Percentiles rank a stretch among this genome's conserved stretches.
These are phyloP conservation scores for Fusarium pilosicola DNA, from an alignment of 2,329 filamentous ascomycete species.

Conservation along the genomic window DNA sequence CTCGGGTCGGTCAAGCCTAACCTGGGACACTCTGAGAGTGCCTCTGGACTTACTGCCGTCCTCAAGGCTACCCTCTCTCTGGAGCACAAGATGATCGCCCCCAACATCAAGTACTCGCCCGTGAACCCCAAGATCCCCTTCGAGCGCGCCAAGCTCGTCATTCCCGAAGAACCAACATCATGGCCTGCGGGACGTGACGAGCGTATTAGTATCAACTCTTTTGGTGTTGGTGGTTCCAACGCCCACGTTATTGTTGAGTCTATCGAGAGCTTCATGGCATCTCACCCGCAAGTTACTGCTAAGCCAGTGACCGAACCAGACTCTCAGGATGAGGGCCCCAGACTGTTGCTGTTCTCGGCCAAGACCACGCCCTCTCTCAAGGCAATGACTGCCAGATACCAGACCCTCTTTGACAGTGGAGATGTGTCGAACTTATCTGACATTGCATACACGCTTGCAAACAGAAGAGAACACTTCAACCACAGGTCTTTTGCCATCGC, in stretches of 20 bases:
- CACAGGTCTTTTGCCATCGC: neutral
- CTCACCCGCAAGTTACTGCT: neutral
- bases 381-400: neutral
- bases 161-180: neutral
- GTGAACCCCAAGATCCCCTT: neutral
- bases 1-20: neutral
- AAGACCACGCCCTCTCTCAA: neutral
- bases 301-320: neutral
- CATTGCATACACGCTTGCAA: neutral
- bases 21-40: neutral
- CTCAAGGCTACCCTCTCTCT: constrained; percentile 40
- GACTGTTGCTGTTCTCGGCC: neutral
- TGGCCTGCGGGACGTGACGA: neutral
- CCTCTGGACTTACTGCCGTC: neutral
- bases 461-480: neutral
- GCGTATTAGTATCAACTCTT: neutral
- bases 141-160: neutral
- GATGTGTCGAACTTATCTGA: neutral
- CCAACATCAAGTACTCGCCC: constrained; percentile 29
- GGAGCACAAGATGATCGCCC: constrained; percentile 46
- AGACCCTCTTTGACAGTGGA: neutral
- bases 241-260: neutral
- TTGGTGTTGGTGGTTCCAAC: neutral
- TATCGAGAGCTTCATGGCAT: neutral
- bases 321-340: neutral